Evolutionary conservation across 1,284 basidiomycete genomes (phyloP).

Genomic region (Lignosus rhinocerotis): DNA sequence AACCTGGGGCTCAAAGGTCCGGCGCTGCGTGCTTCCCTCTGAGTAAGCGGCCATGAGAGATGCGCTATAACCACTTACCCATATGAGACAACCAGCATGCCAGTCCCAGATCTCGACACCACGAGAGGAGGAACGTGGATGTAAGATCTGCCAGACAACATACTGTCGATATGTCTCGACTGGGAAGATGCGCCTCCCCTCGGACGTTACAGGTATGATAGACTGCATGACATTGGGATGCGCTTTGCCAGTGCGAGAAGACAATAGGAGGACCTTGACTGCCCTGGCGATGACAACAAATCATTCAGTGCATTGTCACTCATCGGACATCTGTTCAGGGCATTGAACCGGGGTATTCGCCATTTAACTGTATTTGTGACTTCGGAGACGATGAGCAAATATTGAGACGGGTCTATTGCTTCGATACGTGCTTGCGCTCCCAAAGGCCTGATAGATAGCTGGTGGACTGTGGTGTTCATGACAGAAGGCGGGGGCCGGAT

Average conservation of each 20-base stretch:
- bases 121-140: background rate
- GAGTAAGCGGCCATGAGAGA: background rate
- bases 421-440: background rate
- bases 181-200: background rate
- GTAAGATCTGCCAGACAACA: slow-evolving; percentile 1
- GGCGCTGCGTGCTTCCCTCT: background rate
- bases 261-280: background rate
- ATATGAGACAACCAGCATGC: background rate
- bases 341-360: background rate
- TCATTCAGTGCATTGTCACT: background rate
- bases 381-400: background rate
- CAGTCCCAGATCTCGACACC: slow-evolving; percentile 8
- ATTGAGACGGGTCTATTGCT: slow-evolving; percentile 6
- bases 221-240: background rate
- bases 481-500: background rate
- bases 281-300: background rate
- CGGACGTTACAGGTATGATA: background rate
- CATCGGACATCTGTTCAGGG: background rate
- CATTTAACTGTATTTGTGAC: background rate
- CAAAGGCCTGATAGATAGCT: background rate
- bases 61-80: background rate
- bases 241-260: background rate
- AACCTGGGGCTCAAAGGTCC: background rate
- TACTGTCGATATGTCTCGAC: slow-evolving; percentile 2
- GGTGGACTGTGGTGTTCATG: background rate